A percentile compares a stretch with the other conserved stretches of the same genome.
Conservation (phyloP, 345 rosid species). For the Gossypium herbaceum region DNA sequence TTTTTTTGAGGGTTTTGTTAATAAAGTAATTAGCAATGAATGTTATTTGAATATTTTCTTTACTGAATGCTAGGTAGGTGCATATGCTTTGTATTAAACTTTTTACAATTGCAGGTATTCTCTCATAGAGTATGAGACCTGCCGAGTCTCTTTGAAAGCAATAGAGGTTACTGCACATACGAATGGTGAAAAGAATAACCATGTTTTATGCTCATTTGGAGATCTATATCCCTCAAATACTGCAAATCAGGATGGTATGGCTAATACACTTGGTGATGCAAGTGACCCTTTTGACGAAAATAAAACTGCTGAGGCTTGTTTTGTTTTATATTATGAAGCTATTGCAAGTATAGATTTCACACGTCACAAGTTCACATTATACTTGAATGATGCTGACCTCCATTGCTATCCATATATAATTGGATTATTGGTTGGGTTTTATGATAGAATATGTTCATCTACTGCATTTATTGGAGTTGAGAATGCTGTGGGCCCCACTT, state of each 20-base stretch:
- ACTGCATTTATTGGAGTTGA: conserved; percentile 27
- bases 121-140: conserved; percentile 40
- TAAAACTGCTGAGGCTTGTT: conserved; percentile 36
- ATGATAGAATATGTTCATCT: conserved; percentile 43
- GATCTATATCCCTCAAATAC: conserved; percentile 28
- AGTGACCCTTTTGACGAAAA: conserved; percentile 20
- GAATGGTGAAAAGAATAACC: conserved; percentile 34
- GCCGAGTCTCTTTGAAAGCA: conserved; percentile 44
- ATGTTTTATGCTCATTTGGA: conserved; percentile 52
- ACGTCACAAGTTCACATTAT: conserved; percentile 37
- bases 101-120: conserved; percentile 48
- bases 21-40: background rate
- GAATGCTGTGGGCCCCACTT: conserved; percentile 17
- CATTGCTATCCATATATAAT: conserved; percentile 74
- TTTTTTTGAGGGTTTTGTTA: background rate
- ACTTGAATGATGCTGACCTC: conserved; percentile 62
- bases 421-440: conserved; percentile 48
- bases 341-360: conserved; percentile 25
- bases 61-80: background rate
- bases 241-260: conserved; percentile 31
- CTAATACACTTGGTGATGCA: conserved; percentile 22
- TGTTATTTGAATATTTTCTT: background rate
- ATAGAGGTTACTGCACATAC: conserved; percentile 42
- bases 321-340: conserved; percentile 55
- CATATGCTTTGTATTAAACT: background rate